Evolutionary conservation across 257 asterid species (phyloP), one percentile per base, ranked within the genome.

Genomic region (Nicotiana tabacum): DNA sequence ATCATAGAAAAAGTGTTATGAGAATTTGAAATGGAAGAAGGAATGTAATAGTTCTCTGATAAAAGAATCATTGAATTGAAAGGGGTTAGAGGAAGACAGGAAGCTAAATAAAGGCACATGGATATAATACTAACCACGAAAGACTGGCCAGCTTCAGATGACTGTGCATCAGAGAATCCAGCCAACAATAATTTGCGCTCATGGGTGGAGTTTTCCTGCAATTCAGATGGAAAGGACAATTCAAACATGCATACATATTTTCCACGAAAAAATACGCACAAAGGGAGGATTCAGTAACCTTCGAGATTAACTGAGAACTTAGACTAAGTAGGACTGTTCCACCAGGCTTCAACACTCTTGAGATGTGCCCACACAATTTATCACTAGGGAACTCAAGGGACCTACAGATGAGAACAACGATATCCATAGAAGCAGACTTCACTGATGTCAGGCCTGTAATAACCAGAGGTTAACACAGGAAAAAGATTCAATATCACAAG

Each of bases 101-200:
- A 53, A 77, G 67, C 81, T 17, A 53, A 77, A 60, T 29, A 30
- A 37, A 30, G 51, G 39, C 43, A 24, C 35, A 9, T 53, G 67
- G 35, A 77, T 15, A 24, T 48, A 43, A 82, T 16, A 89, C 93
- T 56, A 72, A 93, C 97, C 97, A 87, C 95, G 86, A 81, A 29
- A 77, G 93, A 86, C 68, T 85, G 88, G 83, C 84, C 88, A 68
- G 85, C 66, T 80, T 76, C 93, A 86, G 84, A 82, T 84, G 92
- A 64, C 83, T 86, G 84, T 55, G 92, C 83, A 83, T 94, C 97
- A 88, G 92, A 68, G 84, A 94, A 94, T 57, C 99, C 97, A 72
- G 95, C 92, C 82, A 95, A 87, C 43, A 95, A 81, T 77, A 94
- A 86, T 89, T 89, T 90, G 57, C 94, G 97, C 84, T 92, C 95